phyloP scores from a whole-genome alignment of 495 filamentous ascomycete species.

The Neurospora tetraspora region DNA sequence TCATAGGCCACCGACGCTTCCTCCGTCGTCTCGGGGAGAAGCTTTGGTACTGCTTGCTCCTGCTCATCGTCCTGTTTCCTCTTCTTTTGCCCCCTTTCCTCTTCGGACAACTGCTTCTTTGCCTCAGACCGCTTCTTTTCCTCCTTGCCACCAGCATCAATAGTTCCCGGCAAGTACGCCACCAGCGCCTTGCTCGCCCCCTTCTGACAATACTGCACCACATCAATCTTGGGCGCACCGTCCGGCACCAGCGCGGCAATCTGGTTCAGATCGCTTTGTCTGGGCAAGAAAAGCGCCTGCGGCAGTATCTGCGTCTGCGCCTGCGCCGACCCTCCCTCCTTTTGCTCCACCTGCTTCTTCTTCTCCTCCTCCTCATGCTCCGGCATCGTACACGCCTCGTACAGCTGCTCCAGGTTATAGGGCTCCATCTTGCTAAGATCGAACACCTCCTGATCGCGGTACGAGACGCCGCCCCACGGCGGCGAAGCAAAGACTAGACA shows the following conservation, averaged over 20 bases:
- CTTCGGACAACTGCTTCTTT: background rate
- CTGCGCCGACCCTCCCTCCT: background rate
- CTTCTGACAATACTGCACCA: slow-evolving; percentile 85
- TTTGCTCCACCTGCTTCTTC: too few species aligned
- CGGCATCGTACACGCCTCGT: slow-evolving; percentile 39
- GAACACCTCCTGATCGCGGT: slow-evolving; percentile 68
- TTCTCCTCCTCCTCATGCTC: too few species aligned
- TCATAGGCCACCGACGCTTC: background rate
- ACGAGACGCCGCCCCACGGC: slow-evolving; percentile 89
- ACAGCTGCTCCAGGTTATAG: slow-evolving; percentile 58
- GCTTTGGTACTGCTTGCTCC: background rate
- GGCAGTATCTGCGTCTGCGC: slow-evolving; percentile 26
- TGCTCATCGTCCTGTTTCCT: background rate
- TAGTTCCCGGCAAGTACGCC: slow-evolving; percentile 34
- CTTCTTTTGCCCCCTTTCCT: background rate
- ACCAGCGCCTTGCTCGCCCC: slow-evolving; percentile 75
- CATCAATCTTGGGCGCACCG: slow-evolving; percentile 39
- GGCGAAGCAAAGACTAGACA: slow-evolving; percentile 62
- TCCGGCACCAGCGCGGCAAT: slow-evolving; percentile 49
- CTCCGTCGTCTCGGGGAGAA: background rate
- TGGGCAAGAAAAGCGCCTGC: slow-evolving; percentile 70
- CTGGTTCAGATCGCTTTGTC: slow-evolving; percentile 79
- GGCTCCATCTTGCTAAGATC: slow-evolving; percentile 81
- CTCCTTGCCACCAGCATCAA: background rate
- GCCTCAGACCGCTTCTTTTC: background rate